Evolutionary conservation across 2,329 filamentous ascomycete species (phyloP).

Genomic region (Exophiala spinifera): DNA sequence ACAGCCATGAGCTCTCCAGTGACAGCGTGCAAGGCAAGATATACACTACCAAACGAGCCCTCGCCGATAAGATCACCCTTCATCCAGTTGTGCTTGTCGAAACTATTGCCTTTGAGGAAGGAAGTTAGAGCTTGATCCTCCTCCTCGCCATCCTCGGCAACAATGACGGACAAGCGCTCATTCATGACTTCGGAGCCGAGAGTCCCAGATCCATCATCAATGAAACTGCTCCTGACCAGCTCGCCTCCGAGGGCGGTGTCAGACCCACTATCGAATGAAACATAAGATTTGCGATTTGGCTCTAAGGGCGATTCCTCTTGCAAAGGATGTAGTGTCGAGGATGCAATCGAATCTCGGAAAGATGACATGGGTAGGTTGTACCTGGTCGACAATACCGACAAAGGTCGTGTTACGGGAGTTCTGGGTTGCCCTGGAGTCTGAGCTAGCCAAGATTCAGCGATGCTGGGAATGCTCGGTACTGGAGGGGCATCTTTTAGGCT

Average conservation of each 20-base stretch:
- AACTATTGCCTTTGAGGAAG: slow-evolving; percentile 88
- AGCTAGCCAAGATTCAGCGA: slow-evolving; percentile 82
- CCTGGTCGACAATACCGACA: slow-evolving; percentile 54
- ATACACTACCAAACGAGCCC: slow-evolving; percentile 94
- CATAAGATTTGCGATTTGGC: slow-evolving; percentile 89
- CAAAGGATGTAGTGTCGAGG: slow-evolving; percentile 81
- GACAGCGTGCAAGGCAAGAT: slow-evolving; percentile 88
- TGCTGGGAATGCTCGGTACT: slow-evolving; percentile 72
- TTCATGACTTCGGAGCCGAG: slow-evolving; percentile 49
- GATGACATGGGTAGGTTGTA: slow-evolving; percentile 58
- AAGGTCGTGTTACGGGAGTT: slow-evolving; percentile 48
- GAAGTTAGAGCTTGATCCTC: slow-evolving; percentile 83
- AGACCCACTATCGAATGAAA: slow-evolving; percentile 62
- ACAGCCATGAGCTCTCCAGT: slow-evolving; percentile 97
- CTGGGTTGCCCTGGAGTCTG: slow-evolving; percentile 52
- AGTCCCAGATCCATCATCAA: slow-evolving; percentile 74
- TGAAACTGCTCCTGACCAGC: slow-evolving; percentile 74
- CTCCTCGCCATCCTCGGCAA: slow-evolving; percentile 88
- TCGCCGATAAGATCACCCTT: slow-evolving; percentile 96
- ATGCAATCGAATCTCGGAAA: slow-evolving; percentile 84
- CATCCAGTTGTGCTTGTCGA: slow-evolving; percentile 99
- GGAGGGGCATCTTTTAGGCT: slow-evolving; percentile 90
- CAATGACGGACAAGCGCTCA: slow-evolving; percentile 75
- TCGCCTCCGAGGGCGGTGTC: slow-evolving; percentile 70
- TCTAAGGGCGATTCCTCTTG: slow-evolving; percentile 87